Evolutionary conservation across 75 land plant genomes (phyloP), one percentile per base, ranked within the genome.

Genomic region (Sequoiadendron giganteum): DNA sequence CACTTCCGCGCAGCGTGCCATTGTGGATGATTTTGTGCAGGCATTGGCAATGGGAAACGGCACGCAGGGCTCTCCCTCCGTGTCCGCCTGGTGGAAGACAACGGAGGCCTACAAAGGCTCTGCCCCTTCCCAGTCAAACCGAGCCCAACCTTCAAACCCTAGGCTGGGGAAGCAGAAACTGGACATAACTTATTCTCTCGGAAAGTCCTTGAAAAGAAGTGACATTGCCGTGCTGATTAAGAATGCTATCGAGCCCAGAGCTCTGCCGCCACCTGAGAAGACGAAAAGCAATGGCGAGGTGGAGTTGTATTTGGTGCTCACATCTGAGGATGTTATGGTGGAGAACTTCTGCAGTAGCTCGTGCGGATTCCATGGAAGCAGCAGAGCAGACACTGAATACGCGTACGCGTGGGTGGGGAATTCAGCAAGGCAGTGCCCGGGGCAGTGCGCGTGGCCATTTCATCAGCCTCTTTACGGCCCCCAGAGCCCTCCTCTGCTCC

Each of bases 381-480:
- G 43, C 43, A 42, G 43, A 1, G 1, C 43, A 42, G 43, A 42
- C 43, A 42, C 4, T 42, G 43, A 42, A 42, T 42, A 42, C 43
- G 43, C 43, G 1, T 94, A 90, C 88, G 84, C 90, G 40, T 94
- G 95, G 95, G 95, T 94, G 5, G 97, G 97, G 0, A 90, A 95
- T 92, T 91, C 97, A 2, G 91, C 85, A 81, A 85, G 47, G 2
- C 95, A 94, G 88, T 95, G 97, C 88, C 94, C 94, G 0, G 97
- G 97, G 4, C 92, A 92, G 19, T 95, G 97, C 85, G 94, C 96
- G 1, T 95, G 96, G 96, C 96, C 96, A 2, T 95, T 95, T 86
- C 90, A 93, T 82, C 90, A 91, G 88, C 95, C 95, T 15, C 49
- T 87, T 32, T 94, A 91, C 86, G 96, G 96, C 39, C 96, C 96